A percentile compares a stretch with the other conserved stretches of the same genome.
Conservation (phyloP, 495 filamentous ascomycete genomes). For the Amphirosellinia nigrospora region DNA sequence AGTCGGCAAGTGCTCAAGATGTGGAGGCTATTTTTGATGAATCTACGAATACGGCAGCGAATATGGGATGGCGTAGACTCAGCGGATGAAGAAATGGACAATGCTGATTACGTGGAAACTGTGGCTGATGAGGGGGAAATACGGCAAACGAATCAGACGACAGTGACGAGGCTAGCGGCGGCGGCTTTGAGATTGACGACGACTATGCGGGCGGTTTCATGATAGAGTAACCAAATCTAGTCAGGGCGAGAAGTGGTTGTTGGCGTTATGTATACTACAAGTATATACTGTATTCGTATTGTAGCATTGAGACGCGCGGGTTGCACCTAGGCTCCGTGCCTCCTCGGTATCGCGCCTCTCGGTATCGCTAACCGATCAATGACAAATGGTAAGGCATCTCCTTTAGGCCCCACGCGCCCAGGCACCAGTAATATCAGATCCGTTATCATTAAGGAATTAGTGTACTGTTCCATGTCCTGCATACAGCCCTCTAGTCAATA, state of each 20-base stretch:
- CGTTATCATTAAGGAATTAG: not conserved
- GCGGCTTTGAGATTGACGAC: conserved; percentile 41
- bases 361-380: not conserved
- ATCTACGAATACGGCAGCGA: conserved; percentile 77
- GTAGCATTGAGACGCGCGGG: not conserved
- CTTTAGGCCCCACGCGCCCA: not conserved
- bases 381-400: conserved; percentile 3
- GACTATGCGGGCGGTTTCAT: conserved; percentile 40
- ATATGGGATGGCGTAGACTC: conserved; percentile 62
- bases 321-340: not conserved
- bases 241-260: not conserved
- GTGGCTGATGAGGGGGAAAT: conserved; percentile 27
- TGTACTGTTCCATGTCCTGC: no score
- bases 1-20: conserved; percentile 64
- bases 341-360: conserved; percentile 12
- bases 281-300: no score
- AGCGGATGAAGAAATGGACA: conserved; percentile 39
- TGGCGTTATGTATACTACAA: not conserved
- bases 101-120: not conserved
- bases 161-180: conserved; percentile 42
- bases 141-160: conserved; percentile 25
- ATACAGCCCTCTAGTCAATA: no score
- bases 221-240: conserved; percentile 23
- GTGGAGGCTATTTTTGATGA: conserved; percentile 80
- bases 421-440: not conserved